Percentiles rank a stretch among this genome's conserved stretches.
Conservation (phyloP, 139 green algal genomes). For the Desmodesmus armatus region DNA sequence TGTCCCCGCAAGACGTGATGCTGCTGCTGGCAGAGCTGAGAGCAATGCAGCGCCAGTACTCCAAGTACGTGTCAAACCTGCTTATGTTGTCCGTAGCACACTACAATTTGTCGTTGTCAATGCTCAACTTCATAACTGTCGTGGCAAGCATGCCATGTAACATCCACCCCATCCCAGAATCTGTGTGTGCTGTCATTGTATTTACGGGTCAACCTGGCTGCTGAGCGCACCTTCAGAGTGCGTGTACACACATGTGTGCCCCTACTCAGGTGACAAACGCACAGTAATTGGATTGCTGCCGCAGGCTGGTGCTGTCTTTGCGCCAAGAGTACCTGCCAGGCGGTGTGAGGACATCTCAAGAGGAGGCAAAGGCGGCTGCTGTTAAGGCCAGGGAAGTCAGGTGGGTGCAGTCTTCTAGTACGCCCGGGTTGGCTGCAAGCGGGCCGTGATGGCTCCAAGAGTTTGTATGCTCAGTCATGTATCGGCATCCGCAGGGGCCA, state of each 20-base stretch:
- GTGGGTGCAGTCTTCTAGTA: neutral
- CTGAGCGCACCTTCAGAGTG: neutral
- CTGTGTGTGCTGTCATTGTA: neutral
- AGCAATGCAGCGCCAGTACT: neutral
- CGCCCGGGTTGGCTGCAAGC: neutral
- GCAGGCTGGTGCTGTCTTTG: constrained; percentile 16
- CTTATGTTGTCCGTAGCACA: too few relatives aligned
- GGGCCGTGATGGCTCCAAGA: too few relatives aligned
- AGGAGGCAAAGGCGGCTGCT: neutral
- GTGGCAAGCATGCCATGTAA: too few relatives aligned
- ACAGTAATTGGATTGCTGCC: neutral
- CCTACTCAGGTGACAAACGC: too few relatives aligned
- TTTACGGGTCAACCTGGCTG: neutral
- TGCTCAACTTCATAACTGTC: too few relatives aligned
- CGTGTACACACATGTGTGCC: neutral
- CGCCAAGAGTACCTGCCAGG: constrained; percentile 32
- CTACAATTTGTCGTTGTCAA: too few relatives aligned
- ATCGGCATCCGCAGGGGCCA: too few relatives aligned
- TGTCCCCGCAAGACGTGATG: neutral
- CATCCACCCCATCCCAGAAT: too few relatives aligned
- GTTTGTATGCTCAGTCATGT: too few relatives aligned
- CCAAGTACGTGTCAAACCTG: too few relatives aligned
- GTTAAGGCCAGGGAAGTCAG: constrained; percentile 9
- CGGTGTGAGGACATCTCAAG: neutral
- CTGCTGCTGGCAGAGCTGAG: neutral